Base-by-base conservation (phyloP, 169 alveolate species). In the Eimeria praecox region DNA sequence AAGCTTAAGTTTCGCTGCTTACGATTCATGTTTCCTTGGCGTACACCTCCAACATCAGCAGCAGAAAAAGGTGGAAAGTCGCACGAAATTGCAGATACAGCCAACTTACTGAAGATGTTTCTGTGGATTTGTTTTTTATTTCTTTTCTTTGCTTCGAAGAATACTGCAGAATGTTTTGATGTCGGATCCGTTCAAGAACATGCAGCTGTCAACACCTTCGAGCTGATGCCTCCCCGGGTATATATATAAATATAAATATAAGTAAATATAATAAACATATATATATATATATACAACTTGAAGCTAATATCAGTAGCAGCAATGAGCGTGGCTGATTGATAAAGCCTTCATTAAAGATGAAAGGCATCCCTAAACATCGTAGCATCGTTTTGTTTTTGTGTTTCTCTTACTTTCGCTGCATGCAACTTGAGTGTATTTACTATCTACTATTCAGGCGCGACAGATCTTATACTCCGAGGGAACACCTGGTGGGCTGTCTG, bases 401-500 rank as follows among this genome's bases (percentile, higher is more conserved):
- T n/a, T 56, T 56, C 66, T 56, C 27, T 56, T 8, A 8, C 20
- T 49, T 5, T 5, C 56, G 12, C 56, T 49, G 56, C 56, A 49
- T 49, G 56, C 56, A 5, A 8, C 85, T n/a, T 30, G 10, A 35
- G 8, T 27, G 18, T 16, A 14, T 56, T 56, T 5, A 14, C 8
- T 46, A 8, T 24, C 22, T 46, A 44, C 42, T 80, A 2, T 77
- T 38, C 38, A 92, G 95, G 95, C 95, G 42, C 92, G 95, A 38
- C 95, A 92, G 88, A 92, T 92, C 35, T 77, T 92, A 83, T 92
- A 92, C 66, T 86, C 87, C 27, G 95, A 92, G n/a, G 95, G 92
- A 22, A 64, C 75, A n/a, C 95, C 95, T 8, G 95, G 95, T 92
- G n/a, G 12, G 91, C 8, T 24, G 42, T 18, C 20, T 73, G 30